Evolutionary conservation across 2,329 filamentous ascomycete species (phyloP), one percentile per base, ranked within the genome.

Genomic region (Cryphonectria carpinicola): DNA sequence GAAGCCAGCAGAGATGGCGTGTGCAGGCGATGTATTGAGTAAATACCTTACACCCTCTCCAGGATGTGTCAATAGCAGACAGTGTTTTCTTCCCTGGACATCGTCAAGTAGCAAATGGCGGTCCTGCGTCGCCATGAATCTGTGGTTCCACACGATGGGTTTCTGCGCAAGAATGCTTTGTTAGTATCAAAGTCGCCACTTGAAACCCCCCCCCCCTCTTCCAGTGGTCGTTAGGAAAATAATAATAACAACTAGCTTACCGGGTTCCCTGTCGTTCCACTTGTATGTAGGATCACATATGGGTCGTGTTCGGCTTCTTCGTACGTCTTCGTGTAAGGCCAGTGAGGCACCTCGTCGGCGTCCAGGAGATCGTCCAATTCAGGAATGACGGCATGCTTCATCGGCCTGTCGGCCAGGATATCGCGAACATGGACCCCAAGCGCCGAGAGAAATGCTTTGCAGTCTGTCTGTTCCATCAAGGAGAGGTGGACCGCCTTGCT

Each of bases 281-380:
- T 75, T 17, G 74, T 74, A 60, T 76, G 75, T 14, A 75, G 69
- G 17, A 73, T 49, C 13, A 73, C 41, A 54, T 75, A 76, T 5
- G 74, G 72, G 37, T 72, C 72, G 13, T 69, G 22, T 35, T 70
- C 69, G 14, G 71, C 72, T n/a, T 75, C 72, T 46, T 74, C 68
- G 37, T 66, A 76, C 1, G 72, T 74, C 69, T 75, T 76, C 22
- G 70, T 71, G 39, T 74, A 76, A 10, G 73, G 73, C 60, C 74
- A 76, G 22, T 66, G 69, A 22, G 73, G 63, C 28, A 71, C 71
- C 37, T 66, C 19, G 2, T 71, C 66, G 6, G 28, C 14, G 35
- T 69, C 61, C 35, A 75, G 32, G 1, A 75, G 56, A 7, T 67
- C 70, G 14, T 75, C 73, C 6, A 76, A 64, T 2, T 71, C 70